Base-by-base conservation (phyloP, 352 stramenopile species). In the Peronospora destructor region DNA sequence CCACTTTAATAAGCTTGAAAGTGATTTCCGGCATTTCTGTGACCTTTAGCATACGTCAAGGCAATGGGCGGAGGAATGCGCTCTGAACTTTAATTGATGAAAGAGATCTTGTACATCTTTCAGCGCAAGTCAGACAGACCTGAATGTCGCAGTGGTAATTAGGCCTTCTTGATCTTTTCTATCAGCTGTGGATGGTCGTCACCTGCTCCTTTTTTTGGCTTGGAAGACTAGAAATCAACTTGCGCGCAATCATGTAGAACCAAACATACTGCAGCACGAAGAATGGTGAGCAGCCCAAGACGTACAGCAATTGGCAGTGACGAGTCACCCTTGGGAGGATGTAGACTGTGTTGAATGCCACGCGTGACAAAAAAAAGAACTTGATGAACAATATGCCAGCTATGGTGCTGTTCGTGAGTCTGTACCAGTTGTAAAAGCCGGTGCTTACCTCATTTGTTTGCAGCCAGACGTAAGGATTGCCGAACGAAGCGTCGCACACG, bases 391-490 rank as follows among this genome's bases (percentile, higher is more conserved):
- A 54, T 28, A 49, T 64, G 25, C 76, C 78, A 0, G 78, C 78
- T 17, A 76, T 28, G 2, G 43, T 63, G 60, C 42, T 86, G 61
- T 82, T 64, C 36, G 71, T 87, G 49, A 86, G 68, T 30, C 78
- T 70, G 46, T 75, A 87, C 78, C 78, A 89, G 49, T 87, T 87
- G 68, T 87, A 89, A 59, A 89, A 89, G 41, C 62, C 61, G 46
- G 78, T 89, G 57, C 76, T 87, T 47, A 89, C 63, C 54, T 89
- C 78, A 48, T 89, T 89, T 25, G 78, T 89, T 49, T 89, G 78
- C 58, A 89, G 87, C 76, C 76, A 89, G 45, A 87, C 75, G 67
- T 89, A 89, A 23, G 76, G 47, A 54, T 87, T 89, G 12, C 76
- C 72, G 21, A 87, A 66, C 11, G 55, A 55, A 10, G 58, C 34